Evolutionary conservation across 2,329 filamentous ascomycete species (phyloP), one percentile per base, ranked within the genome.

Genomic region (Plectosphaerella cucumerina): DNA sequence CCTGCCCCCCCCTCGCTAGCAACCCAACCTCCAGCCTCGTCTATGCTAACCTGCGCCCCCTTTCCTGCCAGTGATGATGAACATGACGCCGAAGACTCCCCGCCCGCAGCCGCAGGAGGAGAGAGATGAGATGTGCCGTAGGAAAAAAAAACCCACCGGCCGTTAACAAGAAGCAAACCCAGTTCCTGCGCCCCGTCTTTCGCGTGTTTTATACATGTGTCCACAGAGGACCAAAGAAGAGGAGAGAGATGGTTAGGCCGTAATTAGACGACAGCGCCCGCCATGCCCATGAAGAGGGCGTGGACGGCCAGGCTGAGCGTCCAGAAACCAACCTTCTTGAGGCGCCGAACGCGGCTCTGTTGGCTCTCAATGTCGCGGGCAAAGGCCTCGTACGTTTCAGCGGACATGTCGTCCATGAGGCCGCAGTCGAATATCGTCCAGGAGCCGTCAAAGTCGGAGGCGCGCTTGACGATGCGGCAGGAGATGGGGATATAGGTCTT

Each of bases 281-380:
- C 93, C 77, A 97, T 88, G 10, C 94, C 94, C 73, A 97, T 87
- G 65, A 97, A 94, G 34, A 99, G 80, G 3, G 93, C 94, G 66
- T 99, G 94, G 8, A 93, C 89, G 6, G 93, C 90, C 51, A 99
- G 75, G 60, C 93, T 92, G 50, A 97, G 77, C 3, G 91, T 96
- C 94, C 94, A 99, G 62, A 97, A 86, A 31, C 94, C 94, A 23
- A 96, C 94, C 71, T 97, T 96, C 68, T 92, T 96, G 65, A 99
- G 87, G 43, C 94, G 81, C 47, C 93, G 80, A 59, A 90, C 87
- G 48, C 91, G 85, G 58, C 87, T 89, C 66, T 96, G 87, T 60
- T 94, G 88, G 69, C 97, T 88, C 56, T 91, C 86, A 31, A 99
- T 90, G 66, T 97, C 90, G 56, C 85, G 84, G 35, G 91, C 91